Conservation (phyloP, 139 green algal genomes). For the Ostreobium quekettii region DNA sequence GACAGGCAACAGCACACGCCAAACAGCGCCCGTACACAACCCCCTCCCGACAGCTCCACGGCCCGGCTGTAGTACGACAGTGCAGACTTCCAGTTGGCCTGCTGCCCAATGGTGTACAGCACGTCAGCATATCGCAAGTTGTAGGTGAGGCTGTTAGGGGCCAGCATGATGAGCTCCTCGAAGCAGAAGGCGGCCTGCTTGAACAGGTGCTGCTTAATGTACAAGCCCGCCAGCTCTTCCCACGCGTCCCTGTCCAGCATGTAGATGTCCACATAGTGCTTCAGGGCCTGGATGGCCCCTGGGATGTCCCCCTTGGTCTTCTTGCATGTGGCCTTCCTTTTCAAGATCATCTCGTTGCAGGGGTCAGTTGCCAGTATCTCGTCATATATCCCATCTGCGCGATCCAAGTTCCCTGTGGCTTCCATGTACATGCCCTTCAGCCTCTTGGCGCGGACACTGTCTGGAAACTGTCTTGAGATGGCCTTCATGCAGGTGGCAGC, state of each 20-base stretch:
- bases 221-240: conserved; percentile 75
- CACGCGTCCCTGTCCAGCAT: conserved; percentile 61
- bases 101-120: conserved; percentile 60
- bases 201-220: conserved; percentile 65
- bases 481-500: conserved; percentile 49
- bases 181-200: conserved; percentile 75
- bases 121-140: conserved; percentile 63
- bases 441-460: conserved; percentile 45
- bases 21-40: conserved; percentile 38
- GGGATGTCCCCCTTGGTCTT: conserved; percentile 39
- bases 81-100: conserved; percentile 33
- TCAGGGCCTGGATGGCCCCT: conserved; percentile 48
- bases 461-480: conserved; percentile 53
- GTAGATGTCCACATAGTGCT: conserved; percentile 55
- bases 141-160: conserved; percentile 34
- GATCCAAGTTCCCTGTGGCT: conserved; percentile 24
- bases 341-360: conserved; percentile 45
- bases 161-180: conserved; percentile 76
- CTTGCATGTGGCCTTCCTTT: conserved; percentile 39
- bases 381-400: conserved; percentile 47
- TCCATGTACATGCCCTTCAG: conserved; percentile 73
- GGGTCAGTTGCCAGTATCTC: conserved; percentile 44
- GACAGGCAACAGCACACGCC: conserved; percentile 34
- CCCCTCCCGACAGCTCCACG: conserved; percentile 45
- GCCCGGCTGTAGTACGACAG: conserved; percentile 64